Evolutionary conservation across 495 filamentous ascomycete genomes (phyloP).

Genomic region (Entonaema liquescens): DNA sequence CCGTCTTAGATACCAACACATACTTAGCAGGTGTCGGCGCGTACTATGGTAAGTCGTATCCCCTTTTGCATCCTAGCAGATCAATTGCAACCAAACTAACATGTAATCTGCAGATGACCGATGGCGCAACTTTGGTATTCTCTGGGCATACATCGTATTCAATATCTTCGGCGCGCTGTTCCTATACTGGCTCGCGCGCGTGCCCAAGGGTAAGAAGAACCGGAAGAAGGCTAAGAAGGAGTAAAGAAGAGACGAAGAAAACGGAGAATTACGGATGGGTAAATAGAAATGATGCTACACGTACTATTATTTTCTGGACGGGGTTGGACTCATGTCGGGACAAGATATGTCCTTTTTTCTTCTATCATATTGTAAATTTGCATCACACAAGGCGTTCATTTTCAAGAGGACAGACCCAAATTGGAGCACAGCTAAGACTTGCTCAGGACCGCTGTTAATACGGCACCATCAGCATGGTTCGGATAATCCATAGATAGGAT

Average conservation of each 20-base stretch:
- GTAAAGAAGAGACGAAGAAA: slow-evolving; percentile 18
- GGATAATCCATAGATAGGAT: neutral
- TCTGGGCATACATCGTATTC: slow-evolving; percentile 76
- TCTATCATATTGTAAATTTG: slow-evolving; percentile 10
- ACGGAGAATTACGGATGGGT: neutral
- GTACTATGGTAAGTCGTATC: slow-evolving; percentile 53
- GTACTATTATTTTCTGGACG: neutral
- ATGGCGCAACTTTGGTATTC: slow-evolving; percentile 77
- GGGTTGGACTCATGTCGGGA: neutral
- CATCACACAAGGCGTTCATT: slow-evolving; percentile 21
- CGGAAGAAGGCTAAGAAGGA: slow-evolving; percentile 53
- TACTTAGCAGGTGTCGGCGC: slow-evolving; percentile 64
- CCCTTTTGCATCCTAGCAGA: neutral
- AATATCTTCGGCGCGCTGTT: slow-evolving; percentile 76
- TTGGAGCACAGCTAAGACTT: neutral
- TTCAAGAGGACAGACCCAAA: slow-evolving; percentile 1
- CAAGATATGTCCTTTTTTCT: slow-evolving; percentile 4
- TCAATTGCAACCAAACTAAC: slow-evolving; percentile 23
- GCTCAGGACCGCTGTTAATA: neutral
- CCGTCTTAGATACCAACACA: slow-evolving; percentile 65
- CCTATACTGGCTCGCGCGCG: slow-evolving; percentile 81
- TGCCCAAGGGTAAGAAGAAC: slow-evolving; percentile 70
- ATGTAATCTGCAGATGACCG: slow-evolving; percentile 49
- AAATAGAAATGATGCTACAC: neutral
- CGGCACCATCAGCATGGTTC: neutral